These are phyloP conservation scores for Cucurbita maxima DNA, from an alignment of 306 rosid species.

Conservation along the genomic window DNA sequence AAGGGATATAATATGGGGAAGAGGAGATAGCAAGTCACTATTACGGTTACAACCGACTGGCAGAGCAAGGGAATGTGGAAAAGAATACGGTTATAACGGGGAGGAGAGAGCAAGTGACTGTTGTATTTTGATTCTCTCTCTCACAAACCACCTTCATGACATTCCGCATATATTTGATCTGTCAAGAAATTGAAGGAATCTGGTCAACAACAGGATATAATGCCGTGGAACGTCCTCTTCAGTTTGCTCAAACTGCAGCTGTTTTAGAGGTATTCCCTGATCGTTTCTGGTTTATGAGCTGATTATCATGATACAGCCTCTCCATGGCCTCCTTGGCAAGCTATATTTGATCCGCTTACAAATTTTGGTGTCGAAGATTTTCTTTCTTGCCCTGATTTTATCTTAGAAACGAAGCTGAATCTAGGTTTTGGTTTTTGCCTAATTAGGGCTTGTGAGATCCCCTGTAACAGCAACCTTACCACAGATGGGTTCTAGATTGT, in stretches of 20 bases:
- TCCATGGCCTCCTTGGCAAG: conserved; percentile 84
- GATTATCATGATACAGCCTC: neutral
- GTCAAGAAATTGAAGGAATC: conserved; percentile 44
- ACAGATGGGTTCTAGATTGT: conserved; percentile 65
- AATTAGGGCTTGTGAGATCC: conserved; percentile 68
- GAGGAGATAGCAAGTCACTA: too few species aligned
- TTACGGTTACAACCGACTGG: too few species aligned
- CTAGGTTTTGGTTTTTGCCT: neutral
- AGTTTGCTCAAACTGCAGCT: conserved; percentile 69
- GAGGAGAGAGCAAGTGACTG: too few species aligned
- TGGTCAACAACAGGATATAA: conserved; percentile 47
- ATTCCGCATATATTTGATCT: too few species aligned
- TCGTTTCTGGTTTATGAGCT: neutral
- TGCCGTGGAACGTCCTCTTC: conserved; percentile 57
- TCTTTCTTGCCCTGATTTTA: neutral
- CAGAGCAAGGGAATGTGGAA: too few species aligned
- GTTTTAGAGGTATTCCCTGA: conserved; percentile 36
- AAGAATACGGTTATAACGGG: too few species aligned
- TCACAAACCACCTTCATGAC: too few species aligned
- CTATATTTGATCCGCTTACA: conserved; percentile 3
- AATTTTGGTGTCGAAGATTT: neutral
- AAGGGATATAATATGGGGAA: too few species aligned
- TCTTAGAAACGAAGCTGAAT: neutral
- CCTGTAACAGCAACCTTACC: conserved; percentile 77
- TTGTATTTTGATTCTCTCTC: too few species aligned